Conservation (phyloP, 768 basidiomycete species). For the Hortiboletus flavorubellus region DNA sequence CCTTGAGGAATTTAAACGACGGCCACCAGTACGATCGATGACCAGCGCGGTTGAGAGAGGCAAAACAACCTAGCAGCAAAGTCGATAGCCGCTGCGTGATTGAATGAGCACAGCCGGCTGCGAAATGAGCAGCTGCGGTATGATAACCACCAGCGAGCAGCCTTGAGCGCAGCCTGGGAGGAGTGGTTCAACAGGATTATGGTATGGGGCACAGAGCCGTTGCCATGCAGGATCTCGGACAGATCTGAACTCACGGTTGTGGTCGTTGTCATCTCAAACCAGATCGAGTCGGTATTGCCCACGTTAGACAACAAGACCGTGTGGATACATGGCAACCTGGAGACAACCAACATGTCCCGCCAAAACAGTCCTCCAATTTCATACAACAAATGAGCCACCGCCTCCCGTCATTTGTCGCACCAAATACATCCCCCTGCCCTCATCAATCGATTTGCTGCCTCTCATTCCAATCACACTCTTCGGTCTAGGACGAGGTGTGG, state of each 20-base stretch:
- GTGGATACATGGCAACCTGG: slow-evolving; percentile 19
- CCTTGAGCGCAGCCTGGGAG: background rate
- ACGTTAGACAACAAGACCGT: background rate
- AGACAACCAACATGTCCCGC: background rate
- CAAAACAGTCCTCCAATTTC: slow-evolving; percentile 6
- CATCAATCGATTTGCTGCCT: slow-evolving; percentile 58
- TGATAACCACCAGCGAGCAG: slow-evolving; percentile 8
- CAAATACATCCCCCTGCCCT: slow-evolving; percentile 67
- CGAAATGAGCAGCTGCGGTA: slow-evolving; percentile 5
- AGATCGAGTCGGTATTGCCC: slow-evolving; percentile 8
- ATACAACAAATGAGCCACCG: slow-evolving; percentile 23
- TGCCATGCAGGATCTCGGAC: slow-evolving; percentile 7
- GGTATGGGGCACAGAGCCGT: slow-evolving; percentile 3
- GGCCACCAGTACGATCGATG: slow-evolving; percentile 3
- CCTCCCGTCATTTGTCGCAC: slow-evolving; percentile 77
- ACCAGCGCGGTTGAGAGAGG: background rate
- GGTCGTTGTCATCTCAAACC: slow-evolving; percentile 9
- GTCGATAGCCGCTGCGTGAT: background rate
- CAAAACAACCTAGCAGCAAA: background rate
- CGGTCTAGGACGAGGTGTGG: slow-evolving; percentile 53
- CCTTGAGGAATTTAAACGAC: slow-evolving; percentile 7
- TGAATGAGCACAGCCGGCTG: slow-evolving; percentile 1
- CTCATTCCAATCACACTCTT: slow-evolving; percentile 77
- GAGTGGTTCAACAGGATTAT: background rate
- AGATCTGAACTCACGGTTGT: background rate